A percentile compares a stretch with the other conserved stretches of the same genome.
Conservation (phyloP, 2,329 filamentous ascomycete species). For the Polytolypa hystricis region DNA sequence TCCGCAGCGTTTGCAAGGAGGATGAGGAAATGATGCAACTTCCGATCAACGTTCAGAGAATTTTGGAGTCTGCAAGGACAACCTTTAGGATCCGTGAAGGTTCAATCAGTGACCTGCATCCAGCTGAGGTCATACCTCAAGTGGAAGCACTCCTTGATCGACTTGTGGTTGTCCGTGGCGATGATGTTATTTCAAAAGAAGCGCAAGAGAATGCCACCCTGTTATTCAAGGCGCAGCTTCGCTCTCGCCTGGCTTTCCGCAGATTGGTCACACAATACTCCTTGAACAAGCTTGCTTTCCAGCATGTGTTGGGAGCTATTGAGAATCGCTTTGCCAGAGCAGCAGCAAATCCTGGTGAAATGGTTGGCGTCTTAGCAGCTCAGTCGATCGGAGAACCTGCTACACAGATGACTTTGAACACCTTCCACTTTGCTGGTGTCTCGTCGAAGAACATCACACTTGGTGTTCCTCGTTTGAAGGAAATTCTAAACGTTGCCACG, state of each 20-base stretch:
- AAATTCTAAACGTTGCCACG: conserved; percentile 94
- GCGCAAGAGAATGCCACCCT: conserved; percentile 81
- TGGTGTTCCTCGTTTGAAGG: conserved; percentile 96
- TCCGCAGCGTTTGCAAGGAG: conserved; percentile 63
- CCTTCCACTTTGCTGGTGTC: conserved; percentile 99
- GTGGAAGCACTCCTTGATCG: conserved; percentile 64
- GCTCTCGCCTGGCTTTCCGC: conserved; percentile 86
- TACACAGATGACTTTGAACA: conserved; percentile 98
- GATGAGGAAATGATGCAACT: conserved; percentile 81
- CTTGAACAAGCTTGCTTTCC: conserved; percentile 82
- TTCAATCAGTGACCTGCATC: conserved; percentile 78
- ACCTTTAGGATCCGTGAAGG: conserved; percentile 83
- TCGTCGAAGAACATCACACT: conserved; percentile 99
- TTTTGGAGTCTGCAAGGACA: conserved; percentile 81
- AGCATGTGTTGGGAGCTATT: conserved; percentile 82
- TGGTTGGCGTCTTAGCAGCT: conserved; percentile 95
- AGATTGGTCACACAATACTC: conserved; percentile 76
- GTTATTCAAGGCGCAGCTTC: conserved; percentile 82
- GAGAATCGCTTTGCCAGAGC: conserved; percentile 79
- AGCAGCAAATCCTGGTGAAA: conserved; percentile 85
- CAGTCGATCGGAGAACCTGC: conserved; percentile 98
- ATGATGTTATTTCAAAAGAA: conserved; percentile 70
- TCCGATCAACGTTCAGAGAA: conserved; percentile 80
- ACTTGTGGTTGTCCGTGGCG: conserved; percentile 75
- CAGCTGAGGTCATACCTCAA: conserved; percentile 71